Base-by-base conservation (phyloP, 192 early-diverging fungal species). In the Coemansia sp. region DNA sequence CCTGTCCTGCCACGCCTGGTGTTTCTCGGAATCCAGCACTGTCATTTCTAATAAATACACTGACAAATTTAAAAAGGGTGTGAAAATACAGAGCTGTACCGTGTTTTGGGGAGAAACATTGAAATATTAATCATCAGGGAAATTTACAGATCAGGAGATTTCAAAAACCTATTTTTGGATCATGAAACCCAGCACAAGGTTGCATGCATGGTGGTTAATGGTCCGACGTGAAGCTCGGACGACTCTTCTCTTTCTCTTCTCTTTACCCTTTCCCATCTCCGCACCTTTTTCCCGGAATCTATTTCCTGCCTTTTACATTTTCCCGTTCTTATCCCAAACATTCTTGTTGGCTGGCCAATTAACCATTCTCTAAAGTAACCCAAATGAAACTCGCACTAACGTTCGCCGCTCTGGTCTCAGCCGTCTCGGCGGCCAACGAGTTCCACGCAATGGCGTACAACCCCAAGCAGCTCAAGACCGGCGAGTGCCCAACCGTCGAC, bases 391-490 rank as follows among this genome's bases (percentile, higher is more conserved):
- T 63, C 24, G 17, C 62, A 15, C 60, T 79, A 6, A 57, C 70
- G 17, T 49, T 71, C 21, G 60, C 68, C 22, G 55, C 68, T 12
- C 22, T 74, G 29, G 77, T 68, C 35, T 47, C 60, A 11, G 69
- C 63, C 23, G 74, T 62, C 3, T 49, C 65, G 12, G 61, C 72
- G 2, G 69, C 79, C 29, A 41, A 56, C 58, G 19, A 55, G 62
- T 72, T 89, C 63, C 82, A 83, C 48, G 88, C 84, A 0, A 60
- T 89, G 15, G 80, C 85, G 25, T 89, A 89, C 55, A 87, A 85
- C 23, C 83, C 86, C 22, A 67, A 77, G 25, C 75, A 80, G 48
- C 63, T 80, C 39, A 76, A 84, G 2, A 79, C 76, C n/a, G 86
- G 85, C n/a, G 82, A 81, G 1, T 83, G 79, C 56, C 86, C 83